A percentile compares a stretch with the other conserved stretches of the same genome.
Evolutionary conservation across 352 stramenopile genomes (phyloP).

Genomic region (Blastocystis sp.): DNA sequence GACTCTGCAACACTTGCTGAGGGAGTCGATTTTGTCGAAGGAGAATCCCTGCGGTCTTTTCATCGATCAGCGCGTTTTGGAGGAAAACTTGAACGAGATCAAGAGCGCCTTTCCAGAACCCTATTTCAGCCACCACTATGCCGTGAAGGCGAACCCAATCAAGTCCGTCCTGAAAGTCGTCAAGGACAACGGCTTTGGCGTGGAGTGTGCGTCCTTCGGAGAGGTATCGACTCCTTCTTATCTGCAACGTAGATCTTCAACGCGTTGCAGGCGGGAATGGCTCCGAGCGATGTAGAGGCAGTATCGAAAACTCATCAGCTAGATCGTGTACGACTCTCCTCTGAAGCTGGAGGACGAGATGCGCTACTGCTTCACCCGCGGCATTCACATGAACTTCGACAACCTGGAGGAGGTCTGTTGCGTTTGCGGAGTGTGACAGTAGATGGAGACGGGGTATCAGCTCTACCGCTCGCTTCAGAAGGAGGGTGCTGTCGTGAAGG

Average conservation of each 20-base stretch:
- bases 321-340: slow-evolving; percentile 86
- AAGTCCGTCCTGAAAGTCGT: slow-evolving; percentile 77
- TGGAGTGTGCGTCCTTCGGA: slow-evolving; percentile 74
- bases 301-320: not conserved
- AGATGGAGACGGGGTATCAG: slow-evolving; percentile 53
- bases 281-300: slow-evolving; percentile 5
- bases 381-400: slow-evolving; percentile 87
- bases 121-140: slow-evolving; percentile 69
- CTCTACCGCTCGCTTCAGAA: slow-evolving; percentile 25
- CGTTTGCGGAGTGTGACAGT: not conserved
- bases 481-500: slow-evolving; percentile 16
- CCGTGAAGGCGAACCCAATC: slow-evolving; percentile 83
- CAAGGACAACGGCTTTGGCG: slow-evolving; percentile 73
- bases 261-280: slow-evolving; percentile 16
- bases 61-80: slow-evolving; percentile 18
- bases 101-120: slow-evolving; percentile 48
- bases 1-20: not conserved
- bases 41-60: slow-evolving; percentile 59
- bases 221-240: slow-evolving; percentile 72
- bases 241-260: slow-evolving; percentile 38
- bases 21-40: not conserved
- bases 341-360: slow-evolving; percentile 84
- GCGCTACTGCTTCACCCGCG: slow-evolving; percentile 77
- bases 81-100: slow-evolving; percentile 50
- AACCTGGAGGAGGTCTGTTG: slow-evolving; percentile 83